A percentile compares a stretch with the other conserved stretches of the same genome.
Conservation (phyloP, 2,329 filamentous ascomycete species). For the Alternaria novae-zelandiae region DNA sequence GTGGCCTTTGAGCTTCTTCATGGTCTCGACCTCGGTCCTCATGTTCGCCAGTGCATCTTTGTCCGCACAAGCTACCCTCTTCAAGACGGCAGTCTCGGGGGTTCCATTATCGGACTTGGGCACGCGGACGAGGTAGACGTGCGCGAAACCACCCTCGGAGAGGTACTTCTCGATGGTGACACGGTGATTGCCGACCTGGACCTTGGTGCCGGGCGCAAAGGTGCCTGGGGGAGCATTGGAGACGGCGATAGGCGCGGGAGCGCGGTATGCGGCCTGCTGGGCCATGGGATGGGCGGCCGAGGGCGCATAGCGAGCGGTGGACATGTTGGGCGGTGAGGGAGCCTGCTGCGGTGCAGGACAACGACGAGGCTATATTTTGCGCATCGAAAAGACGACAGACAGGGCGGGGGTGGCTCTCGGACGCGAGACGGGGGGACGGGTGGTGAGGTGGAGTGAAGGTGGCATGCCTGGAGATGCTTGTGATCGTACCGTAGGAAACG, state of each 20-base stretch:
- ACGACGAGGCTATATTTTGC: constrained; percentile 35
- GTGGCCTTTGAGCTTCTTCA: constrained; percentile 99
- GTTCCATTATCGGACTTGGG: constrained; percentile 74
- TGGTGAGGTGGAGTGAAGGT: constrained; percentile 17
- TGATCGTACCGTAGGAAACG: constrained; percentile 14
- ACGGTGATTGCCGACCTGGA: constrained; percentile 90
- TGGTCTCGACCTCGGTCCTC: constrained; percentile 98
- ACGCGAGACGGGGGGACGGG: constrained; percentile 16
- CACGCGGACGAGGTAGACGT: constrained; percentile 94
- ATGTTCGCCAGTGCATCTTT: constrained; percentile 93
- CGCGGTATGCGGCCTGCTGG: constrained; percentile 46
- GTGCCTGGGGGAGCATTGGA: constrained; percentile 68
- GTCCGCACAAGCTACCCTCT: constrained; percentile 95
- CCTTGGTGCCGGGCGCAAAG: constrained; percentile 92
- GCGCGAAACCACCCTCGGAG: constrained; percentile 96
- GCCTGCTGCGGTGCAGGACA: constrained; percentile 45
- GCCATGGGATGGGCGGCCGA: constrained; percentile 42
- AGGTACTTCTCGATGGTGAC: constrained; percentile 97
- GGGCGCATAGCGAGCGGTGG: constrained; percentile 48
- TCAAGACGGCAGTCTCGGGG: constrained; percentile 83
- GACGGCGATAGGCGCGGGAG: constrained; percentile 34
- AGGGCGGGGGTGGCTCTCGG: constrained; percentile 8
- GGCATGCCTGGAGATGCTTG: constrained; percentile 17
- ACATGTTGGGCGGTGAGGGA: constrained; percentile 45
- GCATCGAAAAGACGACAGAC: constrained; percentile 35